Conservation (phyloP, 2,329 filamentous ascomycete species). For the Trichoderma asperellum region DNA sequence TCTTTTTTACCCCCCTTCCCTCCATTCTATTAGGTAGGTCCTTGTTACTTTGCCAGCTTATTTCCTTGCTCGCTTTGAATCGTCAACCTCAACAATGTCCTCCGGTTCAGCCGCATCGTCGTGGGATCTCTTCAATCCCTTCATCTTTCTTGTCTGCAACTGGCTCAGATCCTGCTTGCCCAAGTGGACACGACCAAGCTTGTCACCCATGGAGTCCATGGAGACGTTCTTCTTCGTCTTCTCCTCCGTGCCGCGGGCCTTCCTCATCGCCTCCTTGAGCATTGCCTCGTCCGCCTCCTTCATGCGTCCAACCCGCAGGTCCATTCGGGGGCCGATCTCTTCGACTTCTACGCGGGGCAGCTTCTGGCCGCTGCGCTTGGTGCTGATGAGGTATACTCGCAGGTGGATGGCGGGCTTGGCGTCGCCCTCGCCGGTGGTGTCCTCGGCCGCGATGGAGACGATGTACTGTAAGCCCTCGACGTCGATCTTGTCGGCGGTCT, state of each 20-base stretch:
- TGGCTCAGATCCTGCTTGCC: constrained; percentile 85
- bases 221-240: constrained; percentile 94
- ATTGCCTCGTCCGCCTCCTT: constrained; percentile 76
- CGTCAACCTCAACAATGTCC: constrained; percentile 46
- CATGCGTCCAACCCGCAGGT: constrained; percentile 82
- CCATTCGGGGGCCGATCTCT: constrained; percentile 92
- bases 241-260: constrained; percentile 74
- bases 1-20: background rate
- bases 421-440: constrained; percentile 52
- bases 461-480: constrained; percentile 94
- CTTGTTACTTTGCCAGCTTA: constrained; percentile 30
- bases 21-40: constrained; percentile 2
- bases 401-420: constrained; percentile 64
- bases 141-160: constrained; percentile 98
- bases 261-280: constrained; percentile 90
- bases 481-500: constrained; percentile 77
- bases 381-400: constrained; percentile 83
- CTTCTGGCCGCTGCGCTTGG: constrained; percentile 83
- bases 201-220: constrained; percentile 91
- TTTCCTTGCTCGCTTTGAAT: constrained; percentile 43
- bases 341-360: constrained; percentile 90
- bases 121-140: constrained; percentile 87
- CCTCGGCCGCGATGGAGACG: constrained; percentile 77
- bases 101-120: constrained; percentile 59
- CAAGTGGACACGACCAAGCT: constrained; percentile 90